Percentiles rank a stretch among this genome's conserved stretches.
Evolutionary conservation across 805 yeast genomes (phyloP).

Genomic region (Teunomyces aglyptinius): DNA sequence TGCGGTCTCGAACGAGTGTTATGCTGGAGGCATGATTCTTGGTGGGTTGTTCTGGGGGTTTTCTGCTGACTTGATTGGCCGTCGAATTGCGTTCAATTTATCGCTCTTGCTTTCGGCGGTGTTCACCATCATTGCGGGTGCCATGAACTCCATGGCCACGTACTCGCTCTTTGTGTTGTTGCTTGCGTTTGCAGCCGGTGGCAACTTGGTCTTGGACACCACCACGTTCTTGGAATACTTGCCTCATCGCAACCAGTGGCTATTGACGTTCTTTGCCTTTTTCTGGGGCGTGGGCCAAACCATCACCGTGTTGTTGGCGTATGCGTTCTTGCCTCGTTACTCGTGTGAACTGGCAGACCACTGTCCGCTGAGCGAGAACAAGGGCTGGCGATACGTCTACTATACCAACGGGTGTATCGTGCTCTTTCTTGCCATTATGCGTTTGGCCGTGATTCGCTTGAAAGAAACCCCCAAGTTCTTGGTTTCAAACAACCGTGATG

Average conservation of each 20-base stretch:
- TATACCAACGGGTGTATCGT: conserved; percentile 51
- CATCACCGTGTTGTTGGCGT: conserved; percentile 48
- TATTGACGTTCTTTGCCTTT: conserved; percentile 46
- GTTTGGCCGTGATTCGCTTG: conserved; percentile 36
- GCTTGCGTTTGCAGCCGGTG: conserved; percentile 50
- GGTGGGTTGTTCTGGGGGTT: conserved; percentile 61
- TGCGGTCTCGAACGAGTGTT: conserved; percentile 37
- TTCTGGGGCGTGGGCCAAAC: conserved; percentile 51
- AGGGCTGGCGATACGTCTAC: conserved; percentile 61
- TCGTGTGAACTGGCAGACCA: conserved; percentile 41
- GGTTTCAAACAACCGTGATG: conserved; percentile 51
- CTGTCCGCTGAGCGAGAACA: conserved; percentile 47
- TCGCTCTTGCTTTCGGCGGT: conserved; percentile 48
- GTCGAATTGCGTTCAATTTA: conserved; percentile 21
- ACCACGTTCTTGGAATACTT: conserved; percentile 53
- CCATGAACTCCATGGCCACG: conserved; percentile 47
- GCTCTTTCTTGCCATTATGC: conserved; percentile 28
- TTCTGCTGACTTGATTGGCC: conserved; percentile 34
- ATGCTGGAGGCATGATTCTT: conserved; percentile 43
- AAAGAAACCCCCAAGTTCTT: conserved; percentile 59
- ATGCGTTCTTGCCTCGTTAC: conserved; percentile 53
- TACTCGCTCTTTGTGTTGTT: conserved; percentile 50
- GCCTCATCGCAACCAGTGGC: conserved; percentile 50
- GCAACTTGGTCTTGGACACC: conserved; percentile 55
- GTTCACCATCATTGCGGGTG: conserved; percentile 55